A percentile compares a stretch with the other conserved stretches of the same genome.
These are phyloP conservation scores for Tarenaya hassleriana DNA, from an alignment of 345 rosid species.

Conservation along the genomic window DNA sequence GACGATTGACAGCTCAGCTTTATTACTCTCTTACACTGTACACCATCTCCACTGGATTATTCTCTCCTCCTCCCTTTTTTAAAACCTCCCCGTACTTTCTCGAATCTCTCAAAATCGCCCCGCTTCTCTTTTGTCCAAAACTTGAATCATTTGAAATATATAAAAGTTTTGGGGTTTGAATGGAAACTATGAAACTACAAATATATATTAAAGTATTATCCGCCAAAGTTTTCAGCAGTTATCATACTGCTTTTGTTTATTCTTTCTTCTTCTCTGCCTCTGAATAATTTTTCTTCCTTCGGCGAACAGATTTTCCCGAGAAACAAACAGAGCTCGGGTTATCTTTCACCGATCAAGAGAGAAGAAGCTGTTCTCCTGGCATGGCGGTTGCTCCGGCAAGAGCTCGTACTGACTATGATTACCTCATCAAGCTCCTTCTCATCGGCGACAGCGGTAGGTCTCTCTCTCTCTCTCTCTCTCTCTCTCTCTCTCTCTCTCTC, in stretches of 20 bases:
- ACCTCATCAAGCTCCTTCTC: constrained; percentile 30
- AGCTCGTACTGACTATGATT: constrained; percentile 37
- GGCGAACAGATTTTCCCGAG: constrained; percentile 19
- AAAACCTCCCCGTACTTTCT: too few species aligned
- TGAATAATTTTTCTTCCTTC: constrained; percentile 9
- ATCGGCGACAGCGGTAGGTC: constrained; percentile 31
- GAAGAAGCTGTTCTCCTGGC: neutral
- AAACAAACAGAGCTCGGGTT: constrained; percentile 2
- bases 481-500: neutral
- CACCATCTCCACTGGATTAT: too few species aligned
- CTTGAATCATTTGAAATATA: too few species aligned
- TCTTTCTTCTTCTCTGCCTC: constrained; percentile 6
- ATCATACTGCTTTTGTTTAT: neutral
- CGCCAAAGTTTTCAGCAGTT: constrained; percentile 10
- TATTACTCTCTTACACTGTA: too few species aligned
- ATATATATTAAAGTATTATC: constrained; percentile 14
- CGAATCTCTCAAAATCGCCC: too few species aligned
- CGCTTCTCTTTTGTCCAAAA: too few species aligned
- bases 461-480: neutral
- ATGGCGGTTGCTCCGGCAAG: constrained; percentile 35
- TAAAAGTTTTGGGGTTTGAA: constrained; percentile 5
- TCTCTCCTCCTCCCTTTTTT: too few species aligned
- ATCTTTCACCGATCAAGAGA: neutral
- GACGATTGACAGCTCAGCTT: constrained; percentile 4
- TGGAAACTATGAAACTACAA: constrained; percentile 1